Percentiles rank a stretch among this genome's conserved stretches.
Conservation (phyloP, 805 yeast species). For the Teunomyces tritomae region DNA sequence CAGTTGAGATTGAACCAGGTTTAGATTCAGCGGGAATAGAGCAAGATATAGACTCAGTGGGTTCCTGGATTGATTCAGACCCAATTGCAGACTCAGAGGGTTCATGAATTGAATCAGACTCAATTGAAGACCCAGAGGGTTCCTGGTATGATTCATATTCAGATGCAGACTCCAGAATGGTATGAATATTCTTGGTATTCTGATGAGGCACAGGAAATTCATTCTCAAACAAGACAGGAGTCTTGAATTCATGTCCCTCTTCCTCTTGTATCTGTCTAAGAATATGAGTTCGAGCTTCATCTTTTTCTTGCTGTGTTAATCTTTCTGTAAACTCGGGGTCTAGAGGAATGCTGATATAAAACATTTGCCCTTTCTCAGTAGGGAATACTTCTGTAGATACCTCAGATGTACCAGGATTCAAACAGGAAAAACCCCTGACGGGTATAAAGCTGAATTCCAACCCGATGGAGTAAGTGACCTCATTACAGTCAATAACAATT, state of each 20-base stretch:
- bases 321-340: neutral
- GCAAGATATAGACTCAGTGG: too few relatives aligned
- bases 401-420: neutral
- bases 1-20: neutral
- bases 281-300: neutral
- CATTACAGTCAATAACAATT: neutral
- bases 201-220: neutral
- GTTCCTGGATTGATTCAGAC: neutral
- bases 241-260: neutral
- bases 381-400: neutral
- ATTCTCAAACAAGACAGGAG: neutral
- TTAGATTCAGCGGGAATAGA: too few relatives aligned
- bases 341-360: neutral
- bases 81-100: neutral
- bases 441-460: neutral
- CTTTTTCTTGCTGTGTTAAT: neutral
- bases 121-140: neutral
- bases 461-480: neutral
- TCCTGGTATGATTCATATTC: too few relatives aligned
- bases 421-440: neutral
- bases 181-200: neutral
- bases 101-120: neutral
- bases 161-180: neutral
- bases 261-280: neutral
- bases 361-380: neutral